Conservation (phyloP, 176 grass and related monocot species). For the Zoysia japonica region DNA sequence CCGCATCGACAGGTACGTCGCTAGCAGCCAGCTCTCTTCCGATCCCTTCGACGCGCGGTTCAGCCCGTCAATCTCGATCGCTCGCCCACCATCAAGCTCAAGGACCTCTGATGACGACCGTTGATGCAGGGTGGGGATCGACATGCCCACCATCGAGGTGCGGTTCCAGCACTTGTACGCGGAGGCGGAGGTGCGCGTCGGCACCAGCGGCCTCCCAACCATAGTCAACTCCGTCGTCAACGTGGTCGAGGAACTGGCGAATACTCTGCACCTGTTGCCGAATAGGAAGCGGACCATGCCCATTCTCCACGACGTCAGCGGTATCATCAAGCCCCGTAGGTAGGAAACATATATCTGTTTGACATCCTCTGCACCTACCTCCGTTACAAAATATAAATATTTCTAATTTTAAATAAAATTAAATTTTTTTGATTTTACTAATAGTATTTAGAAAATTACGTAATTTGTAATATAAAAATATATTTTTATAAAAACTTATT, state of each 20-base stretch:
- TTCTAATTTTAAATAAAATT: no score
- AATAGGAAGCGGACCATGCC: not conserved
- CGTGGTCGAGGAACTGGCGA: slow-evolving; percentile 51
- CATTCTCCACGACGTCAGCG: not conserved
- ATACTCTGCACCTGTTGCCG: not conserved
- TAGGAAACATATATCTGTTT: not conserved
- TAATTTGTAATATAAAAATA: no score
- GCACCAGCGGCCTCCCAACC: slow-evolving; percentile 85
- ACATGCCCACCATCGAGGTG: slow-evolving; percentile 86
- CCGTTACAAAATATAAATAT: no score
- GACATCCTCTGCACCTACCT: no score
- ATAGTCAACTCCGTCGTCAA: slow-evolving; percentile 72
- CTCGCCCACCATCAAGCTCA: no score
- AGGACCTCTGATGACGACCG: no score
- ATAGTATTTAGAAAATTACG: no score
- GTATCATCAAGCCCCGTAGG: not conserved
- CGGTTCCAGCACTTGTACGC: slow-evolving; percentile 67
- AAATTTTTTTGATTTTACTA: no score
- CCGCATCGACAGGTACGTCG: slow-evolving; percentile 59
- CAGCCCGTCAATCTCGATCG: no score
- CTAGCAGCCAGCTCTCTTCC: no score
- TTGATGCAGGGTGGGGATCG: slow-evolving; percentile 67
- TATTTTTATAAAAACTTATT: no score
- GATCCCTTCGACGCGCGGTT: no score
- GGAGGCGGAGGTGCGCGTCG: slow-evolving; percentile 66